phyloP scores from a whole-genome alignment of 768 basidiomycete genomes.

The Suillus luteus region DNA sequence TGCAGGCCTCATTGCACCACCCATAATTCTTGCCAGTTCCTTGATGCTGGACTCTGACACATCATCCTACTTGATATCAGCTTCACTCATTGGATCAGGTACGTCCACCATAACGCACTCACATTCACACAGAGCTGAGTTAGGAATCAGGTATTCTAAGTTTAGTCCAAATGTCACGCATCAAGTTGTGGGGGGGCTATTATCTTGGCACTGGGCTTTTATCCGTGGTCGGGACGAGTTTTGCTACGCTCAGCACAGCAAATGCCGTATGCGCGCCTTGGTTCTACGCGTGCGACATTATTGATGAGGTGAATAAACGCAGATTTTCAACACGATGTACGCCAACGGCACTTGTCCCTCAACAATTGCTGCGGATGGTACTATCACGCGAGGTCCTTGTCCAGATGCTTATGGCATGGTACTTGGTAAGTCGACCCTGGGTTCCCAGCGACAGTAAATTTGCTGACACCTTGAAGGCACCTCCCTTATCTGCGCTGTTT shows the following conservation, averaged over 20 bases:
- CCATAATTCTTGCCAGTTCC: conserved; percentile 73
- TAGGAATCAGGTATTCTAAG: conserved; percentile 65
- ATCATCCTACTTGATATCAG: conserved; percentile 79
- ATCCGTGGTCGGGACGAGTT: conserved; percentile 80
- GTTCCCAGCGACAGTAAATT: neutral
- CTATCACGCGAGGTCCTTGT: conserved; percentile 58
- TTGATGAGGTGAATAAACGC: neutral
- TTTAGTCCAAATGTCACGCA: conserved; percentile 75
- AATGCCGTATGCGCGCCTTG: conserved; percentile 48
- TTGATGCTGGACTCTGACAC: conserved; percentile 58
- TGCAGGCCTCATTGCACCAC: conserved; percentile 80
- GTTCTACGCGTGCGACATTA: neutral
- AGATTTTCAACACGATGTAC: conserved; percentile 82
- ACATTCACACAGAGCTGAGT: neutral
- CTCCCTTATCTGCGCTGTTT: conserved; percentile 73
- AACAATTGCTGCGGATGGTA: conserved; percentile 57
- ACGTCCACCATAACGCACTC: conserved; percentile 19
- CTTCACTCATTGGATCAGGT: conserved; percentile 81
- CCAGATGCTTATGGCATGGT: conserved; percentile 82
- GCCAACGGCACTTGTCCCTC: conserved; percentile 75
- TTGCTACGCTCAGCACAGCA: conserved; percentile 76
- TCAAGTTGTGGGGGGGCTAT: conserved; percentile 61
- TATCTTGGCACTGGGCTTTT: conserved; percentile 80
- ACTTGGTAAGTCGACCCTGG: conserved; percentile 47
- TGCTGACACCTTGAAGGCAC: conserved; percentile 49